phyloP scores from a whole-genome alignment of 139 green algal genomes.

The Auxenochlorella pyrenoidosa region DNA sequence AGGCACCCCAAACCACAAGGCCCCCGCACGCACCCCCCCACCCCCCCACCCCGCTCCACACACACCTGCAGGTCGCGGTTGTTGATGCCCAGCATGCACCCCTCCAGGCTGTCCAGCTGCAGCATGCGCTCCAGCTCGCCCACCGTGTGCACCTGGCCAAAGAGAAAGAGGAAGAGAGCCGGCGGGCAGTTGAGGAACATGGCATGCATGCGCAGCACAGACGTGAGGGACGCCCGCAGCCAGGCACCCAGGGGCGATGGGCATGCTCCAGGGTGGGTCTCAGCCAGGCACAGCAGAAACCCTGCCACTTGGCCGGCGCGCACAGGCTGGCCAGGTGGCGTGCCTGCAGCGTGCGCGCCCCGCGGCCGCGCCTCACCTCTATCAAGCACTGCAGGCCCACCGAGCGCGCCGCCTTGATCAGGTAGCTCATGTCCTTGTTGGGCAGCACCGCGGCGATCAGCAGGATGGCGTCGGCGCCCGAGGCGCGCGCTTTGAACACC shows the following conservation, averaged over 20 bases:
- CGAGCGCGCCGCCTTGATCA: constrained; percentile 79
- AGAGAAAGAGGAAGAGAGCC: neutral
- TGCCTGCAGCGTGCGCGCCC: too few relatives aligned
- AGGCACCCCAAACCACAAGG: too few relatives aligned
- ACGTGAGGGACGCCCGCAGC: too few relatives aligned
- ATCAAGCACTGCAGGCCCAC: constrained; percentile 85
- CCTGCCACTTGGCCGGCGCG: too few relatives aligned
- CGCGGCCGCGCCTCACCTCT: constrained; percentile 50
- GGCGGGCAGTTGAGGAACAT: too few relatives aligned
- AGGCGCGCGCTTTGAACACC: constrained; percentile 71
- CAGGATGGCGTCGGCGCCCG: constrained; percentile 94
- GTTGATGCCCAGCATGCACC: constrained; percentile 97
- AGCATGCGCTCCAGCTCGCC: constrained; percentile 94
- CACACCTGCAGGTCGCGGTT: constrained; percentile 89
- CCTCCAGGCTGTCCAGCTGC: constrained; percentile 78
- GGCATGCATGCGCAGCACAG: too few relatives aligned
- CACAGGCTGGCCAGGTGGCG: too few relatives aligned
- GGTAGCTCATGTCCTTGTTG: constrained; percentile 93
- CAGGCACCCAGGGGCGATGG: too few relatives aligned
- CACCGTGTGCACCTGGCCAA: constrained; percentile 83
- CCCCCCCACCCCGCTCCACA: neutral
- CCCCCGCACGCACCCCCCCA: too few relatives aligned
- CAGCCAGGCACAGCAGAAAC: too few relatives aligned
- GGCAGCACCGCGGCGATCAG: constrained; percentile 98
- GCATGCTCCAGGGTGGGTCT: too few relatives aligned